Percentiles rank a stretch among this genome's conserved stretches.
These are phyloP conservation scores for Penicillium sp. DNA, from an alignment of 2,329 filamentous ascomycete genomes.

Conservation along the genomic window DNA sequence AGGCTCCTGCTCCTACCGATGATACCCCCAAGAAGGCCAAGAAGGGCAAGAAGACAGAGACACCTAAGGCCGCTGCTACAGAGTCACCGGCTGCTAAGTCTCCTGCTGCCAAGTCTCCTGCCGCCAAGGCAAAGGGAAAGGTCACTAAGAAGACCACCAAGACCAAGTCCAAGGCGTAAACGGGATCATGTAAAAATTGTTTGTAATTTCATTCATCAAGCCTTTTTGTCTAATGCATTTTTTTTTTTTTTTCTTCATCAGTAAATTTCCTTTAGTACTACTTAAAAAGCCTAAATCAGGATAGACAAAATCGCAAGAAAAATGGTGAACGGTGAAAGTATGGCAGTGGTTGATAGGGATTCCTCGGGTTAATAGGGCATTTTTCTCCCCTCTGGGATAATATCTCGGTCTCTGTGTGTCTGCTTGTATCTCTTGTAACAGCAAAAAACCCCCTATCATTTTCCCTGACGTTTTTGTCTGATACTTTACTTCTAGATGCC, in stretches of 20 bases:
- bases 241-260: not conserved
- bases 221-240: constrained; percentile 22
- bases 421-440: not conserved
- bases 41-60: constrained; percentile 34
- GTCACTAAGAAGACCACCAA: constrained; percentile 34
- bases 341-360: not conserved
- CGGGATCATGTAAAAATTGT: constrained; percentile 23
- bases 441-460: too few relatives aligned
- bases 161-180: constrained; percentile 32
- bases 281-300: not conserved
- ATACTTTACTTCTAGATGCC: not conserved
- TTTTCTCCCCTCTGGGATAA: not conserved
- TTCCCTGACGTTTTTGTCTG: not conserved
- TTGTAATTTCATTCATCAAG: constrained; percentile 22
- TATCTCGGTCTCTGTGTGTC: not conserved
- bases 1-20: constrained; percentile 30
- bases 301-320: not conserved
- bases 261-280: not conserved
- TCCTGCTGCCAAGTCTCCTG: constrained; percentile 14
- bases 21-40: constrained; percentile 39
- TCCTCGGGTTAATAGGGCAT: not conserved
- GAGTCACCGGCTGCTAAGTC: constrained; percentile 29
- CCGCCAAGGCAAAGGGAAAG: constrained; percentile 26
- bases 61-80: constrained; percentile 24
- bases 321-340: not conserved